A percentile compares a stretch with the other conserved stretches of the same genome.
Evolutionary conservation across 169 alveolate genomes (phyloP).

Genomic region (Theileria equi): DNA sequence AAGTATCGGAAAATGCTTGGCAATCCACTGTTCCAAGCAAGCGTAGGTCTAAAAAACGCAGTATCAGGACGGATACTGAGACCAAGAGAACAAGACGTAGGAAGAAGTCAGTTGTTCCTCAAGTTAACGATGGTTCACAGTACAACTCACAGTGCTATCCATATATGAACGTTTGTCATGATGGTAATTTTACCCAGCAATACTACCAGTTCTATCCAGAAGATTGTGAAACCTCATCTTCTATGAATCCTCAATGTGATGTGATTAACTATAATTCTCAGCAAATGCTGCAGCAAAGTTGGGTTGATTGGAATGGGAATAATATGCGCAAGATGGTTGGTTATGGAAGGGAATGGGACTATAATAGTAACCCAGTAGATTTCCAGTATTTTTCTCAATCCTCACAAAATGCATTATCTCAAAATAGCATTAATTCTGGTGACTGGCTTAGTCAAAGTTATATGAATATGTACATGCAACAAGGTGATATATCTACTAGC

Average conservation of each 20-base stretch:
- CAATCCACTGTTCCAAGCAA: background rate
- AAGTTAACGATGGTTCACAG: slow-evolving; percentile 5
- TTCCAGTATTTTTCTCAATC: slow-evolving; percentile 10
- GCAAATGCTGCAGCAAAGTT: slow-evolving; percentile 20
- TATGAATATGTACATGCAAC: slow-evolving; percentile 26
- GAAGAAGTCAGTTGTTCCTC: no score
- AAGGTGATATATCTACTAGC: slow-evolving; percentile 9
- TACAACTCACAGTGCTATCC: slow-evolving; percentile 28
- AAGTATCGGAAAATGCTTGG: slow-evolving; percentile 13
- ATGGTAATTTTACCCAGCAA: slow-evolving; percentile 5
- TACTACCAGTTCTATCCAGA: slow-evolving; percentile 25
- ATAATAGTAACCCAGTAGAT: slow-evolving; percentile 2
- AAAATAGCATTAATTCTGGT: background rate
- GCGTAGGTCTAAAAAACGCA: slow-evolving; percentile 13
- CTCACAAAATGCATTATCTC: background rate
- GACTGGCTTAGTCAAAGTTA: background rate
- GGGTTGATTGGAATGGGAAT: slow-evolving; percentile 35
- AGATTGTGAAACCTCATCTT: slow-evolving; percentile 2
- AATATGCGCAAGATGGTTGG: slow-evolving; percentile 6
- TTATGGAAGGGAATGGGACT: slow-evolving; percentile 48
- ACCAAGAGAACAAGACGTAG: no score
- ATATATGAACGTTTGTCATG: slow-evolving; percentile 15
- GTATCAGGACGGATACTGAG: no score
- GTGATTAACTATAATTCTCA: background rate
- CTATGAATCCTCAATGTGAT: slow-evolving; percentile 8